A percentile compares a stretch with the other conserved stretches of the same genome.
Conservation (phyloP, 495 filamentous ascomycete species). For the Poronia punctata region DNA sequence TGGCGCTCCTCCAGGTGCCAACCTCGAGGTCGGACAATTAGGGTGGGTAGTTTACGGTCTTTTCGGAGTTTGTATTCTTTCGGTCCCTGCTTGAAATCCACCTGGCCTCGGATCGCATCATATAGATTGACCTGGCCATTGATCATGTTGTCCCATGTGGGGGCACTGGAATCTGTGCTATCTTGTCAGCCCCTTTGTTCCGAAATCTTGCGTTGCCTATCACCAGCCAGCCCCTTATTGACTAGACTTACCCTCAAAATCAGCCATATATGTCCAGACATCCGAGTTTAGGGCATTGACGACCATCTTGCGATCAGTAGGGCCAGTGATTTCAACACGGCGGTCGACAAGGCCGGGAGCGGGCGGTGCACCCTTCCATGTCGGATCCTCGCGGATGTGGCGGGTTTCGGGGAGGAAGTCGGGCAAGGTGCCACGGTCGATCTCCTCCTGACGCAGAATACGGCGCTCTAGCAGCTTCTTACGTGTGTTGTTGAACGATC, state of each 20-base stretch:
- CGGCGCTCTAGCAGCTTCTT: conserved; percentile 86
- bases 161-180: conserved; percentile 78
- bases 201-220: background rate
- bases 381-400: conserved; percentile 87
- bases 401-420: conserved; percentile 96
- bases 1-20: conserved; percentile 99
- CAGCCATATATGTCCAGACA: conserved; percentile 99
- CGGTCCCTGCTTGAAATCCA: conserved; percentile 91
- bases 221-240: background rate
- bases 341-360: conserved; percentile 92
- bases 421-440: conserved; percentile 84
- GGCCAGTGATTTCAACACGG: conserved; percentile 97
- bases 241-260: conserved; percentile 74
- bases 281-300: conserved; percentile 96
- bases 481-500: conserved; percentile 85
- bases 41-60: conserved; percentile 68
- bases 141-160: conserved; percentile 99
- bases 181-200: conserved; percentile 6
- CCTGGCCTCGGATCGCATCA: conserved; percentile 87
- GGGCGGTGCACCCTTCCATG: conserved; percentile 91
- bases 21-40: conserved; percentile 81
- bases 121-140: conserved; percentile 98
- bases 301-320: conserved; percentile 98
- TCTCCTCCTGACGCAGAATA: conserved; percentile 80
- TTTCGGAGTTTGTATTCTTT: conserved; percentile 98